phyloP scores from a whole-genome alignment of 345 rosid species.

The Ceriops zippeliana region DNA sequence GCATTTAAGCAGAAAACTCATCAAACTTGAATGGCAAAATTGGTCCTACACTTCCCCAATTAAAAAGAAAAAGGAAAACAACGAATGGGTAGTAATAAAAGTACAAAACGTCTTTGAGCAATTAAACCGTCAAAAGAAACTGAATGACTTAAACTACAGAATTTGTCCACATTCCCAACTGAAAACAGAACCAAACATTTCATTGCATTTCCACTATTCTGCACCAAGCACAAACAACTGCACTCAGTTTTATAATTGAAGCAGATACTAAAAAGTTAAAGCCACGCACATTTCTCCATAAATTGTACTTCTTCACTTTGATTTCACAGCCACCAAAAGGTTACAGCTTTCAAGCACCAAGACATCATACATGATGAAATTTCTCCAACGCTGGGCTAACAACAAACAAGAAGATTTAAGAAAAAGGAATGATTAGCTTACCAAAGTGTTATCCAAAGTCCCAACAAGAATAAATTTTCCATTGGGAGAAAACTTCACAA shows the following conservation, averaged over 20 bases:
- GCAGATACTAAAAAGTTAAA: not conserved
- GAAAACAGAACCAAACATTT: not conserved
- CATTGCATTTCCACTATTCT: not conserved
- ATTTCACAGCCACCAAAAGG: too few relatives aligned
- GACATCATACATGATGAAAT: too few relatives aligned
- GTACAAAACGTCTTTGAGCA: too few relatives aligned
- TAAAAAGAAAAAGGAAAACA: too few relatives aligned
- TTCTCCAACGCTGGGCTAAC: too few relatives aligned
- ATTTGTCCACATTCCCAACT: not conserved
- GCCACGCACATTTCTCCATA: not conserved
- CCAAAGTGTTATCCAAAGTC: conserved; percentile 81
- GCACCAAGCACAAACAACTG: not conserved
- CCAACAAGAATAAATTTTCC: conserved; percentile 93
- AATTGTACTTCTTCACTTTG: too few relatives aligned
- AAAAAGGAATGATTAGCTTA: conserved; percentile 20
- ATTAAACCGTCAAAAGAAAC: not conserved
- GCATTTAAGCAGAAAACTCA: too few relatives aligned
- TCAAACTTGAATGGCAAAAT: too few relatives aligned
- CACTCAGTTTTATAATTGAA: not conserved
- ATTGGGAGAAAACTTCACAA: conserved; percentile 81
- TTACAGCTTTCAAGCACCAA: too few relatives aligned
- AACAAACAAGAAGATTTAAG: too few relatives aligned
- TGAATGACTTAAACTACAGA: not conserved
- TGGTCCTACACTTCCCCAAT: too few relatives aligned
- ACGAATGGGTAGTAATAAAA: too few relatives aligned